phyloP scores from a whole-genome alignment of 345 rosid genomes.

The Turritis glabra region DNA sequence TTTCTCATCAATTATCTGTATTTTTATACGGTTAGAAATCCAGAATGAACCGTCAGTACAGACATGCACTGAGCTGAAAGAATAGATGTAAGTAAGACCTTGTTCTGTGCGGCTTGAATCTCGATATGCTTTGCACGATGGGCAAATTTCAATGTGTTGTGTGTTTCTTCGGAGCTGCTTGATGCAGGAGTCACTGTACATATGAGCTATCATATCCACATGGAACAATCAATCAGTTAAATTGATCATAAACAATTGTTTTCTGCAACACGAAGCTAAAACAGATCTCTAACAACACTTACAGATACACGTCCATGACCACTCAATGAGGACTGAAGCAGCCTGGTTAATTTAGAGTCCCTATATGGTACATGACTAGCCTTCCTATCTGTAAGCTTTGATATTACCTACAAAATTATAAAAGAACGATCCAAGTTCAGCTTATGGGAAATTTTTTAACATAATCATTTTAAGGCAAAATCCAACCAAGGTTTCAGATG shows the following conservation, averaged over 20 bases:
- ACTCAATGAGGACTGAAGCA: slow-evolving; percentile 93
- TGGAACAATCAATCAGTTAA: slow-evolving; percentile 28
- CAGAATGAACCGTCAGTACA: slow-evolving; percentile 7
- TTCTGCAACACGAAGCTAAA: slow-evolving; percentile 21
- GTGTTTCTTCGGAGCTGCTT: slow-evolving; percentile 92
- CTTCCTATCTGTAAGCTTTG: slow-evolving; percentile 86
- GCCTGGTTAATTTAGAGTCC: slow-evolving; percentile 96
- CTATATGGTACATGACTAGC: slow-evolving; percentile 90
- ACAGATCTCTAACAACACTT: slow-evolving; percentile 39
- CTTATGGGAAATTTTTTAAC: not conserved
- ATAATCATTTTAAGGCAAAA: slow-evolving; percentile 4
- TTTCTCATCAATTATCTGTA: slow-evolving; percentile 94
- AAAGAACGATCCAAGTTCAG: slow-evolving; percentile 22
- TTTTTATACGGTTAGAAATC: slow-evolving; percentile 28
- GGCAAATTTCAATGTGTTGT: slow-evolving; percentile 95
- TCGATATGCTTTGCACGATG: slow-evolving; percentile 99
- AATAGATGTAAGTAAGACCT: slow-evolving; percentile 48
- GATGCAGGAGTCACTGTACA: slow-evolving; percentile 96
- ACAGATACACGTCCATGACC: slow-evolving; percentile 99
- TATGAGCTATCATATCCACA: slow-evolving; percentile 70
- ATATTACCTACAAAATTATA: slow-evolving; percentile 66
- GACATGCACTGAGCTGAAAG: not conserved
- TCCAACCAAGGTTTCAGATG: slow-evolving; percentile 10
- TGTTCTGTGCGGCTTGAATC: slow-evolving; percentile 89
- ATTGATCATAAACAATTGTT: not conserved